Percentiles rank a stretch among this genome's conserved stretches.
These are phyloP conservation scores for Tagetes patula DNA, from an alignment of 129 eudicot species.

Conservation along the genomic window DNA sequence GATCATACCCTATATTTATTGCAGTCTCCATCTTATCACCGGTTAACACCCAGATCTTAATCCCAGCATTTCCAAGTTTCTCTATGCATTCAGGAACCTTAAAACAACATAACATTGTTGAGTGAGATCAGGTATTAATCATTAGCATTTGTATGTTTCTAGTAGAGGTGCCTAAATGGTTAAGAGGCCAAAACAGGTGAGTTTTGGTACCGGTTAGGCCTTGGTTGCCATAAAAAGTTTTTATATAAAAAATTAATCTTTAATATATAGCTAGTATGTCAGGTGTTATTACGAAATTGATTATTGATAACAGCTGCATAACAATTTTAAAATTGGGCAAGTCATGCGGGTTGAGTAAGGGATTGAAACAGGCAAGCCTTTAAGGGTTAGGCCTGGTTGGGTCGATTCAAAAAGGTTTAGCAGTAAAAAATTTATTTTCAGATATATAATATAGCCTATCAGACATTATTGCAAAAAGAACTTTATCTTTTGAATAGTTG, in stretches of 20 bases:
- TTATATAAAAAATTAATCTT: neutral
- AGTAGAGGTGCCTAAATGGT: slow-evolving; percentile 9
- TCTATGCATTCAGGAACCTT: slow-evolving; percentile 97
- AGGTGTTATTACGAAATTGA: neutral
- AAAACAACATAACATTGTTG: slow-evolving; percentile 23
- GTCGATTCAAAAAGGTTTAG: neutral
- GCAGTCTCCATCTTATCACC: slow-evolving; percentile 99
- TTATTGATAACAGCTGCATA: neutral
- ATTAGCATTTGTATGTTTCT: neutral
- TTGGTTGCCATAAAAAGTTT: neutral
- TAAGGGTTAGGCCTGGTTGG: neutral
- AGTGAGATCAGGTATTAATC: slow-evolving; percentile 9
- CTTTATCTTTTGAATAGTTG: neutral
- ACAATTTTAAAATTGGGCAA: neutral
- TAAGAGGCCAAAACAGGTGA: slow-evolving; percentile 7
- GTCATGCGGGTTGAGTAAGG: neutral
- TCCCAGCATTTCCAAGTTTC: slow-evolving; percentile 85
- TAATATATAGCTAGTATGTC: neutral
- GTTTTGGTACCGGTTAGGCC: neutral
- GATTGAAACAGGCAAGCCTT: neutral
- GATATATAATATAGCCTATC: neutral
- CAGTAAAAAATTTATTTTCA: neutral
- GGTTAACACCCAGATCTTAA: slow-evolving; percentile 95
- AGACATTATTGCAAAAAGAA: neutral
- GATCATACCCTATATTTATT: slow-evolving; percentile 83